phyloP scores from a whole-genome alignment of 768 basidiomycete genomes.

The Crucibulum laeve region DNA sequence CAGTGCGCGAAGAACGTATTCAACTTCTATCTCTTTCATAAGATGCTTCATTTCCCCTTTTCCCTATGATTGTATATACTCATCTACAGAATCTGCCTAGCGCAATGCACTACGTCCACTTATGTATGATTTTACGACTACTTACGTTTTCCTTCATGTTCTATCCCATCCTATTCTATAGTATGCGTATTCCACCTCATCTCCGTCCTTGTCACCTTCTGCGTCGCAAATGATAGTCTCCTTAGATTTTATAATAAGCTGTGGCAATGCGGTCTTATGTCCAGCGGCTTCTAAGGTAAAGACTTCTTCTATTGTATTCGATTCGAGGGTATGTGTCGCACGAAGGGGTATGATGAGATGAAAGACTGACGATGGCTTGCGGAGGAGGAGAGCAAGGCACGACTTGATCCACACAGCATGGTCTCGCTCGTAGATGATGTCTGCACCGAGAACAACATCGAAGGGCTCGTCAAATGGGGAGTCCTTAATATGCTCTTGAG shows the following conservation, averaged over 20 bases:
- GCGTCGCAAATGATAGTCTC: slow-evolving; percentile 55
- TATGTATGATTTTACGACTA: too few relatives aligned
- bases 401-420: slow-evolving; percentile 70
- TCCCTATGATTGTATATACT: slow-evolving; percentile 11
- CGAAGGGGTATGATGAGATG: slow-evolving; percentile 80
- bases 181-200: slow-evolving; percentile 66
- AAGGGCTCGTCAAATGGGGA: slow-evolving; percentile 39
- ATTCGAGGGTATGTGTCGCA: slow-evolving; percentile 57
- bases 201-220: slow-evolving; percentile 26
- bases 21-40: slow-evolving; percentile 39
- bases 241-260: slow-evolving; percentile 48
- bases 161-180: slow-evolving; percentile 68
- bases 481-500: slow-evolving; percentile 3
- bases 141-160: background rate
- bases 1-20: slow-evolving; percentile 64
- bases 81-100: background rate
- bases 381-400: slow-evolving; percentile 51
- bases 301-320: slow-evolving; percentile 48
- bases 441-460: slow-evolving; percentile 76
- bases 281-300: slow-evolving; percentile 28
- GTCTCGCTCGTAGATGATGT: slow-evolving; percentile 71
- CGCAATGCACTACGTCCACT: background rate
- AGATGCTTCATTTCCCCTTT: background rate
- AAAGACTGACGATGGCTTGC: slow-evolving; percentile 38
- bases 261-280: slow-evolving; percentile 9